Evolutionary conservation across 169 alveolate genomes (phyloP), one percentile per base, ranked within the genome.

Genomic region (Plasmodium yoelii): DNA sequence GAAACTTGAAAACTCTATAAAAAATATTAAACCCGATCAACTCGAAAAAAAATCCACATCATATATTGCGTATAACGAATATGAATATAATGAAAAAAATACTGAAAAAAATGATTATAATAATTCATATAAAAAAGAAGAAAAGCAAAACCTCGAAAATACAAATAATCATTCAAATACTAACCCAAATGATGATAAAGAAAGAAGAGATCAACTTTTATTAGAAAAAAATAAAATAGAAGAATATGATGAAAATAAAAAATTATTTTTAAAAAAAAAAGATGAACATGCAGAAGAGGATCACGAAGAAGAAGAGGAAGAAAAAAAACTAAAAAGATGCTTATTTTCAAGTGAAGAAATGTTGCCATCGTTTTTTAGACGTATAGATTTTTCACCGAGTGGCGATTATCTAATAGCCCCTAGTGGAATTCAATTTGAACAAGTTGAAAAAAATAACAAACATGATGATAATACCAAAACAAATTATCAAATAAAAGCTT

Each of bases 311-410:
- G 88, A 82, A 70, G 92, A 73, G 44, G 88, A 87, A 34, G 92
- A 87, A 73, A 87, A 69, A 71, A 87, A 65, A 55, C 53, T 65
- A 53, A 72, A 70, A 87, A 87, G 95, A 12, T 87, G 94, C 19
- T 92, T 96, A 53, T 96, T 95, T 57, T 82, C 94, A 87, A 94
- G 96, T 10, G 98, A 96, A 75, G 95, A 95, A 44, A 90, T 89
- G 86, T 88, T 96, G 7, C 95, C 97, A 7, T 93, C 97, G 22
- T 96, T 96, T 84, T 96, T 96, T 60, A 77, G 98, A 53, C 93
- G 98, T 26, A 93, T 96, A 26, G 98, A 96, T 89, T 96, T 97
- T 97, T 96, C 98, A 13, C 98, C 98, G 2, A 96, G 94, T 49
- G 98, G 98, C 6, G 91, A 96, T 9, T 53, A 95, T 57, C 92